Conservation (phyloP, 805 yeast species). For the Hanseniaspora thailandica region DNA sequence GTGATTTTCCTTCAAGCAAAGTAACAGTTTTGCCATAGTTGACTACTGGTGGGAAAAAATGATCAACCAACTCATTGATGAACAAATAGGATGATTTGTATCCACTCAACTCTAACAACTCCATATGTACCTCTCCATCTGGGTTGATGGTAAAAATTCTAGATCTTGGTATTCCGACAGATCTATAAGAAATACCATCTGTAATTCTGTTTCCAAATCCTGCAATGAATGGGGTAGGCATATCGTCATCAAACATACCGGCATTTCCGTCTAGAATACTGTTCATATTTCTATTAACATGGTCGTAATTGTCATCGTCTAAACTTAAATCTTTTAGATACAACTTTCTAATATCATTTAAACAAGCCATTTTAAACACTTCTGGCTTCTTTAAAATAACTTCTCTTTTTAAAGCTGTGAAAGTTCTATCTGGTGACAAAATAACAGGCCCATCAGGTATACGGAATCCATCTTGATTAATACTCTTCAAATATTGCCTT, state of each 20-base stretch:
- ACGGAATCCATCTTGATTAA: slow-evolving; percentile 51
- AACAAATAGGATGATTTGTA: slow-evolving; percentile 76
- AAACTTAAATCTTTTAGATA: slow-evolving; percentile 33
- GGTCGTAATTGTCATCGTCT: slow-evolving; percentile 6
- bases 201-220: slow-evolving; percentile 96
- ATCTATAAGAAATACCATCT: slow-evolving; percentile 87
- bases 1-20: neutral
- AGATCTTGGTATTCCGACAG: slow-evolving; percentile 88
- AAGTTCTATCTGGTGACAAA: slow-evolving; percentile 87
- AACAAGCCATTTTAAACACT: slow-evolving; percentile 96
- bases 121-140: slow-evolving; percentile 96
- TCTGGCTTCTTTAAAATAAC: slow-evolving; percentile 91
- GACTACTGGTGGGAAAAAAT: slow-evolving; percentile 81
- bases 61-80: slow-evolving; percentile 90
- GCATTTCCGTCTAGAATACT: neutral
- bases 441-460: slow-evolving; percentile 90
- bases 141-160: slow-evolving; percentile 92
- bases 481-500: slow-evolving; percentile 64
- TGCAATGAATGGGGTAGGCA: slow-evolving; percentile 79
- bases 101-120: slow-evolving; percentile 85
- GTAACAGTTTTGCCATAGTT: neutral
- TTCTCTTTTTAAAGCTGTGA: slow-evolving; percentile 87
- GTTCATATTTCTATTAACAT: slow-evolving; percentile 13
- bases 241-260: slow-evolving; percentile 28
- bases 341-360: slow-evolving; percentile 68